Evolutionary conservation across 2,329 filamentous ascomycete species (phyloP), one percentile per base, ranked within the genome.

Genomic region (Fusarium buharicum): DNA sequence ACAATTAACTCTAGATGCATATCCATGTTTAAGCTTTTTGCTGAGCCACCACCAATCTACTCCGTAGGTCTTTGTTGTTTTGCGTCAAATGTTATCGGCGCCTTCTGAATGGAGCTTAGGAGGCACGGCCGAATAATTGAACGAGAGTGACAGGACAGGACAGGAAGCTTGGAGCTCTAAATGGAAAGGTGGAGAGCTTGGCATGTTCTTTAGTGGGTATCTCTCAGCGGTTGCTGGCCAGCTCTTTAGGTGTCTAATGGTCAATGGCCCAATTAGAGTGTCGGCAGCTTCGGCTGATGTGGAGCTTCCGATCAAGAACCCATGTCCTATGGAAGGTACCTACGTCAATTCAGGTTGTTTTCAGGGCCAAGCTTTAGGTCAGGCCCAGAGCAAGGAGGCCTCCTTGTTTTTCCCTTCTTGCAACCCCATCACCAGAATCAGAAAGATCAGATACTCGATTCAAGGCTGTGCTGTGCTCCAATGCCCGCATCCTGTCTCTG

Each of bases 291-390:
- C 34, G n/a, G 56, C 17, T 43, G 41, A 38, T 43, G 30, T 14
- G 40, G 39, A 8, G 24, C 39, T 27, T 31, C 16, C 24, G 45
- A 62, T 64, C 43, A 46, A 30, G 28, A 36, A 57, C 47, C 61
- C 61, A 65, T 64, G 61, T 62, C 43, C 61, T 24, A 24, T 24
- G 6, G 4, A 24, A 24, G 22, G 22, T 24, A 24, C 22, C 22
- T 64, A 64, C 61, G 61, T 65, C 61, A 64, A 65, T 31, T n/a
- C n/a, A n/a, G n/a, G n/a, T n/a, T 43, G 43, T 40, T 54, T 16
- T 31, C n/a, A 34, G 28, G 36, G 14, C 50, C 51, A 55, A 52
- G 47, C 51, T 50, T 54, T 52, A 11, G 30, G 30, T 27, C 9
- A 28, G 27, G 11, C 9, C 27, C 9, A 28, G 27, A 28, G 24